Evolutionary conservation across 257 asterid genomes (phyloP).

Genomic region (Coffea canephora): DNA sequence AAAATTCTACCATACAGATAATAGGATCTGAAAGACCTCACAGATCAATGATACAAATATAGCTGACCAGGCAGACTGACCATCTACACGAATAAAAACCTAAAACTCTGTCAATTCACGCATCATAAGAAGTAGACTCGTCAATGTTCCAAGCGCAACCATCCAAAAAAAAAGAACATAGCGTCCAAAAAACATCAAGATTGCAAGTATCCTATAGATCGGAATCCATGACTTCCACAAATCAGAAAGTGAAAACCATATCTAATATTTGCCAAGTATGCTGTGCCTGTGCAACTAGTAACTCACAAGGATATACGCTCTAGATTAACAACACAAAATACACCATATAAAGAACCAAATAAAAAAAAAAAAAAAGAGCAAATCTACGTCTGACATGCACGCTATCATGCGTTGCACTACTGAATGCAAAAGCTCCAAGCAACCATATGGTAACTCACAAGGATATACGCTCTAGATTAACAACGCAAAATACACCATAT

Average conservation of each 20-base stretch:
- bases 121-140: neutral
- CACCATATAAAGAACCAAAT: neutral
- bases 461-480: no score
- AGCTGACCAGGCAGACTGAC: neutral
- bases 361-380: no score
- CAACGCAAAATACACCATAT: neutral
- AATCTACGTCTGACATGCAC: neutral
- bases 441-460: neutral
- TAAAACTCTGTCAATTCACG: constrained; percentile 1
- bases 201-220: no score
- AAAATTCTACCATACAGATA: neutral
- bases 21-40: neutral
- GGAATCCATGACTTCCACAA: neutral
- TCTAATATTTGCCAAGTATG: neutral
- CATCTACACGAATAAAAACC: neutral
- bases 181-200: no score
- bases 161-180: neutral
- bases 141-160: neutral
- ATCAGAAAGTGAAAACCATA: neutral
- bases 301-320: neutral
- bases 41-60: neutral
- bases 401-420: neutral
- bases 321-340: neutral
- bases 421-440: constrained; percentile 7
- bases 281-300: neutral